These are phyloP conservation scores for Pestalotiopsis sp. DNA, from an alignment of 2,329 filamentous ascomycete genomes.

Conservation along the genomic window DNA sequence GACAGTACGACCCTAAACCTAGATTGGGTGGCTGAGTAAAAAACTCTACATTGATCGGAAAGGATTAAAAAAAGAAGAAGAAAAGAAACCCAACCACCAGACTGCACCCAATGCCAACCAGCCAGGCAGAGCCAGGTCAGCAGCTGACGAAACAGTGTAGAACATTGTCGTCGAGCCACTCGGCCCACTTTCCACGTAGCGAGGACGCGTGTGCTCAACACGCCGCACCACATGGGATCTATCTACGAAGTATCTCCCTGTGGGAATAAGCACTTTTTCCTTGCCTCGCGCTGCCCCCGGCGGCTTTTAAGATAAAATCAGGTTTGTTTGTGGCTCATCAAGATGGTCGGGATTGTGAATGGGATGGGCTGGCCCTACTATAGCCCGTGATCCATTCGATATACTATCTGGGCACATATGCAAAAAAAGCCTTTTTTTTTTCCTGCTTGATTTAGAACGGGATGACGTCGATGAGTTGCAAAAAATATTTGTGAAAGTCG, in stretches of 20 bases:
- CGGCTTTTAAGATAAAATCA: background rate
- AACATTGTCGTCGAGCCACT: conserved; percentile 8
- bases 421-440: background rate
- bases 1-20: no score
- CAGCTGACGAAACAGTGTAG: conserved; percentile 5
- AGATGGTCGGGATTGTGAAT: background rate
- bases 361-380: no score
- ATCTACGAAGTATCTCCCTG: background rate
- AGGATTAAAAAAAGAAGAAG: no score
- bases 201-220: conserved; percentile 12
- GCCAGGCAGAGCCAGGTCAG: background rate
- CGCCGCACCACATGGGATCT: background rate
- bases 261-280: background rate
- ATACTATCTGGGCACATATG: background rate
- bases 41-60: no score
- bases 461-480: conserved; percentile 7
- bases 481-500: no score
- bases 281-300: background rate
- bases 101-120: no score
- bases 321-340: background rate
- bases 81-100: no score
- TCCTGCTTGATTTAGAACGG: background rate
- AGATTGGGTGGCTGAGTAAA: no score
- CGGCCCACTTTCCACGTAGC: conserved; percentile 16
- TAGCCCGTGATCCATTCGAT: no score